These are phyloP conservation scores for Lentinus brumalis DNA, from an alignment of 768 basidiomycete genomes.

Conservation along the genomic window DNA sequence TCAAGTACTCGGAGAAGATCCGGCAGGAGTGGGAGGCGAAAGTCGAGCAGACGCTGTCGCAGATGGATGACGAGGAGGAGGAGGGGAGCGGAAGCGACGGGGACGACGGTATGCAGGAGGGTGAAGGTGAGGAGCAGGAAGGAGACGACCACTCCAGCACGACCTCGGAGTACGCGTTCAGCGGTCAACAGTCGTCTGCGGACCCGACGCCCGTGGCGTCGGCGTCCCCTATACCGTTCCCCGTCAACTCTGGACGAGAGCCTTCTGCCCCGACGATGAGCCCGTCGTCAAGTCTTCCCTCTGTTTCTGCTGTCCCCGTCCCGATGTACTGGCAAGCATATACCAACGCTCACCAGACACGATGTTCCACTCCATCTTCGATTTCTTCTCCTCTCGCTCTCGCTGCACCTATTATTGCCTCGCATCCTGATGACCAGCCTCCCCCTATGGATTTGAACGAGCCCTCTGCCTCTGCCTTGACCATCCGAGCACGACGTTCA, in stretches of 20 bases:
- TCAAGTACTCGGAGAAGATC: conserved; percentile 95
- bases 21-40: conserved; percentile 96
- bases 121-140: conserved; percentile 17
- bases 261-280: conserved; percentile 15
- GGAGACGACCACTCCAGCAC: conserved; percentile 61
- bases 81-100: conserved; percentile 44
- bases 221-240: conserved; percentile 39
- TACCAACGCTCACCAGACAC: conserved; percentile 56
- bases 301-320: conserved; percentile 33
- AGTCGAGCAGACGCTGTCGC: conserved; percentile 67
- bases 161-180: conserved; percentile 65
- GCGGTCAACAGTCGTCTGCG: conserved; percentile 45
- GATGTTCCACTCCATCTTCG: conserved; percentile 87
- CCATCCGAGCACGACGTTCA: conserved; percentile 67
- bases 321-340: conserved; percentile 42
- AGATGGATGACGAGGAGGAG: conserved; percentile 57
- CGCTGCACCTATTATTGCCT: conserved; percentile 81
- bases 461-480: conserved; percentile 32
- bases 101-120: conserved; percentile 25
- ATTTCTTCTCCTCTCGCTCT: conserved; percentile 86
- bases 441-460: conserved; percentile 73
- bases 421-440: conserved; percentile 47
- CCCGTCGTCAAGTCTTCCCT: conserved; percentile 23
- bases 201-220: conserved; percentile 75
- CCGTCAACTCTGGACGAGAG: conserved; percentile 18